Evolutionary conservation across 345 rosid species (phyloP), one percentile per base, ranked within the genome.

Genomic region (Mallotus nudiflorus): DNA sequence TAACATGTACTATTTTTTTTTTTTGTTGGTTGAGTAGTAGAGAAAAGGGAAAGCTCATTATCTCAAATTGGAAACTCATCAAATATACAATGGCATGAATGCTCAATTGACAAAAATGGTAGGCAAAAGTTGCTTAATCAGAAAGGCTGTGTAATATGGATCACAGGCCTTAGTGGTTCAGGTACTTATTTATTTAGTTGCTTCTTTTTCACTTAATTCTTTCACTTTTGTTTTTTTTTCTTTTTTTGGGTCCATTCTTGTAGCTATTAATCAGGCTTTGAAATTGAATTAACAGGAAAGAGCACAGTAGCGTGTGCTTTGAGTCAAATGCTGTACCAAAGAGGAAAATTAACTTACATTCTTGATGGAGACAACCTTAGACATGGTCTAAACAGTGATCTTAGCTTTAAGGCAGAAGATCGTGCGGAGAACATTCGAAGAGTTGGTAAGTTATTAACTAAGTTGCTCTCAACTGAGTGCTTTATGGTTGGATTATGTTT

Each of bases 281-380:
- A 19, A 31, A 35, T 7, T 58, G 8, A 27, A 63, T 19, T 56
- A 9, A 22, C 53, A 77, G 76, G 80, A 11, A 77, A 77, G 66
- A 77, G 76, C 61, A 62, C 66, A 3, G 73, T 77, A 58, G 80
- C 76, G 29, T 71, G 80, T 62, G 73, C 69, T 14, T 67, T 77
- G 73, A 72, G 66, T 77, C 61, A 77, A 55, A 52, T 71, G 64
- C 18, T 77, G 69, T 62, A 39, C 42, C 60, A 77, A 63, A 77
- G 55, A 46, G 76, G 80, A 48, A 72, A 67, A 51, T 19, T 77
- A 65, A 44, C 69, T 42, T 77, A 77, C 31, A 55, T 77, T 45
- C 80, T 77, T 71, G 80, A 77, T 67, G 80, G 80, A 9, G 76
- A 77, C 56, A 77, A 77, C 27, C 53, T 67, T 51, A 67, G 80